Evolutionary conservation across 768 basidiomycete genomes (phyloP).

Genomic region (Kockovaella imperatae): DNA sequence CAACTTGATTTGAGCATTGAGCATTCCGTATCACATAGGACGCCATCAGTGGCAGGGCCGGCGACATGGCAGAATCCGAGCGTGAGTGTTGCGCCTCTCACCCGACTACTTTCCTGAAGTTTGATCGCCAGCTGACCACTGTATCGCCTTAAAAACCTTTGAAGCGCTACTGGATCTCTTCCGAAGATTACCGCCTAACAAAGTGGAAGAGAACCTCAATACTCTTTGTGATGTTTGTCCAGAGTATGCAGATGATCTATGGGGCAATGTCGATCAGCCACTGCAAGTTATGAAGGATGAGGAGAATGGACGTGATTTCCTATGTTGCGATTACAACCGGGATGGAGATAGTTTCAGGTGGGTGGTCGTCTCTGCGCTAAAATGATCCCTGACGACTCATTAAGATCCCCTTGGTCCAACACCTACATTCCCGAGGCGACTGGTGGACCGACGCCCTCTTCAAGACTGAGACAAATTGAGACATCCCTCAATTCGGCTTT

Average conservation of each 20-base stretch:
- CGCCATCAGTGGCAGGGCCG: no score
- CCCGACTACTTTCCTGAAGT: no score
- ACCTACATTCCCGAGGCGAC: constrained; percentile 84
- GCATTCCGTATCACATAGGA: no score
- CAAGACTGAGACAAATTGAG: constrained; percentile 82
- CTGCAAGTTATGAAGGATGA: constrained; percentile 68
- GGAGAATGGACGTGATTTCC: constrained; percentile 72
- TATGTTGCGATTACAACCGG: constrained; percentile 87
- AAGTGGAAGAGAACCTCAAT: constrained; percentile 77
- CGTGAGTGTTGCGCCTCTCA: no score
- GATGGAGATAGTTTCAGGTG: constrained; percentile 87
- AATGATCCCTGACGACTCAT: not conserved
- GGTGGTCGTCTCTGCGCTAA: constrained; percentile 31
- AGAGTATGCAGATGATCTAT: constrained; percentile 88
- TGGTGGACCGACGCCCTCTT: constrained; percentile 76
- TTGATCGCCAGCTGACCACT: not conserved
- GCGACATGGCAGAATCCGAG: no score
- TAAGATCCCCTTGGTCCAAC: constrained; percentile 96
- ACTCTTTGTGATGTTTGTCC: constrained; percentile 75
- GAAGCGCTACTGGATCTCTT: constrained; percentile 93
- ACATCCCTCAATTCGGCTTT: constrained; percentile 92
- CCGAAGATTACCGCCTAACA: constrained; percentile 86
- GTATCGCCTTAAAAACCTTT: constrained; percentile 19
- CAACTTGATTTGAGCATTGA: no score
- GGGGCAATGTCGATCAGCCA: constrained; percentile 91